Conservation (phyloP, 2,329 filamentous ascomycete species). For the Colletotrichum lentis region DNA sequence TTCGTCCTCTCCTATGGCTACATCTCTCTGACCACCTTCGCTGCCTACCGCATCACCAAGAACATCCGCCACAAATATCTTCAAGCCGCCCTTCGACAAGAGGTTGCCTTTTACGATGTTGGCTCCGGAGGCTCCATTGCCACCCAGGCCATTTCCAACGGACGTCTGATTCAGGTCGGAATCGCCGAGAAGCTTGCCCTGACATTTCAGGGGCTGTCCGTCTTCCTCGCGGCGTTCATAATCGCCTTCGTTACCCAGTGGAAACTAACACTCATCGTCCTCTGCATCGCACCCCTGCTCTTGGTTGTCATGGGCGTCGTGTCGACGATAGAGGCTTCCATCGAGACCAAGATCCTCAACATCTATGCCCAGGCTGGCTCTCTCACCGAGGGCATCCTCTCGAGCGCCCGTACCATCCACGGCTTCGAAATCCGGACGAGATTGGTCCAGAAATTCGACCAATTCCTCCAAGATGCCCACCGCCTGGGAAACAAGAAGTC, state of each 20-base stretch:
- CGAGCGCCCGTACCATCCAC: slow-evolving; percentile 52
- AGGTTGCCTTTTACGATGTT: slow-evolving; percentile 59
- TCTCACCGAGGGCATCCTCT: slow-evolving; percentile 50
- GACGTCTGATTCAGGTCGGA: slow-evolving; percentile 52
- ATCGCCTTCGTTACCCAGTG: slow-evolving; percentile 53
- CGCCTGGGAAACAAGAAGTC: slow-evolving; percentile 50
- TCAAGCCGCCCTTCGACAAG: slow-evolving; percentile 58
- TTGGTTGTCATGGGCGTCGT: slow-evolving; percentile 46
- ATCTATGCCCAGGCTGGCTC: slow-evolving; percentile 48
- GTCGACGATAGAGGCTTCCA: slow-evolving; percentile 42
- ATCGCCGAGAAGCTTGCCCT: slow-evolving; percentile 53
- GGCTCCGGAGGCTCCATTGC: slow-evolving; percentile 53
- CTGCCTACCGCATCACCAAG: slow-evolving; percentile 60
- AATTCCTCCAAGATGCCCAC: slow-evolving; percentile 49
- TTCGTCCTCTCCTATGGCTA: slow-evolving; percentile 60
- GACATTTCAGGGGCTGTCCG: slow-evolving; percentile 50
- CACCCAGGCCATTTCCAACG: slow-evolving; percentile 55
- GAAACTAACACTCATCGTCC: slow-evolving; percentile 54
- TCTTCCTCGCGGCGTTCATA: slow-evolving; percentile 51
- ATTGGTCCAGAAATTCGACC: slow-evolving; percentile 51
- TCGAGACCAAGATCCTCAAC: slow-evolving; percentile 49
- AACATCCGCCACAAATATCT: slow-evolving; percentile 60
- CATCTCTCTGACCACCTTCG: slow-evolving; percentile 56
- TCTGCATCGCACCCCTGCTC: slow-evolving; percentile 46
- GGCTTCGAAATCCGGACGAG: slow-evolving; percentile 53